phyloP scores from a whole-genome alignment of 768 basidiomycete species.

The Butyriboletus loyo region DNA sequence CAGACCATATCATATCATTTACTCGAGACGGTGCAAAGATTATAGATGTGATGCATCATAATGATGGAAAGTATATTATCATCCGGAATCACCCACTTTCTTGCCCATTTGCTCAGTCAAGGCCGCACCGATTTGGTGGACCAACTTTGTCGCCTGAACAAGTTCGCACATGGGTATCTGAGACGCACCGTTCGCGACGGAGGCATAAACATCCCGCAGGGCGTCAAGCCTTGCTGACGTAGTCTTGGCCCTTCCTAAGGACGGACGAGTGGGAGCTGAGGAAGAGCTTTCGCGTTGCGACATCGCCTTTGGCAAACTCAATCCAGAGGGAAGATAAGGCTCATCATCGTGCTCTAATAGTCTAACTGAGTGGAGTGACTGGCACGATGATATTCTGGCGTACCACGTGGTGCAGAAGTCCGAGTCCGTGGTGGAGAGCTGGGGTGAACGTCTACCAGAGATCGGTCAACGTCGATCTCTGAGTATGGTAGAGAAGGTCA shows the following conservation, averaged over 20 bases:
- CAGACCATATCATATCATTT: neutral
- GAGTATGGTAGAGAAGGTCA: neutral
- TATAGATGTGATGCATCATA: slow-evolving; percentile 47
- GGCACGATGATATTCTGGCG: neutral
- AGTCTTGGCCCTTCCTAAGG: slow-evolving; percentile 38
- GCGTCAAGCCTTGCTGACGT: slow-evolving; percentile 42
- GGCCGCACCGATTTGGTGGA: slow-evolving; percentile 44
- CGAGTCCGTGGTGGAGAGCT: slow-evolving; percentile 8
- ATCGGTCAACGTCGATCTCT: slow-evolving; percentile 26
- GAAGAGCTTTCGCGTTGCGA: slow-evolving; percentile 12
- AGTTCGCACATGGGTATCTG: slow-evolving; percentile 51
- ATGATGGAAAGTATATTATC: slow-evolving; percentile 1
- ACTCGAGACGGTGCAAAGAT: slow-evolving; percentile 5
- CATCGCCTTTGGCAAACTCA: neutral
- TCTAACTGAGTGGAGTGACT: neutral
- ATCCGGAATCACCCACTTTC: slow-evolving; percentile 26
- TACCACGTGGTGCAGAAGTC: slow-evolving; percentile 8
- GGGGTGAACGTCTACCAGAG: slow-evolving; percentile 6
- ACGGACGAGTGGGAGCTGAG: slow-evolving; percentile 6
- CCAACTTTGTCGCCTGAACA: slow-evolving; percentile 42
- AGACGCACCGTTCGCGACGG: slow-evolving; percentile 41
- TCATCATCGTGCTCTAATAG: neutral
- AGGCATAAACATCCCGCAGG: slow-evolving; percentile 42
- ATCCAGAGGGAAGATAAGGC: neutral
- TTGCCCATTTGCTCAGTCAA: slow-evolving; percentile 46